phyloP scores from a whole-genome alignment of 208 protist species.

The Trypanosoma grayi region DNA sequence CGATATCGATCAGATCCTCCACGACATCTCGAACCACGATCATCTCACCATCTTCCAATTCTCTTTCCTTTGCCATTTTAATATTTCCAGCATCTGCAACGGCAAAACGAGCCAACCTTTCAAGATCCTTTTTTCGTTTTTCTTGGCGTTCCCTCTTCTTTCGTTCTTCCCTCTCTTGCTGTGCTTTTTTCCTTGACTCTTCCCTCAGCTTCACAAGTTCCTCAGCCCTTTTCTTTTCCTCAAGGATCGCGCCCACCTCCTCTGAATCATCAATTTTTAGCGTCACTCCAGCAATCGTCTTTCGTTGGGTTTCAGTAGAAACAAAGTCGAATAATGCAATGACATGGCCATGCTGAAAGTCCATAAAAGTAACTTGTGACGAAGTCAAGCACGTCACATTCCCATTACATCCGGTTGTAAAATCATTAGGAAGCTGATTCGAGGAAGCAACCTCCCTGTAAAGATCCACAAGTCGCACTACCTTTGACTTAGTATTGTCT shows the following conservation, averaged over 20 bases:
- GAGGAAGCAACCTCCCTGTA: slow-evolving; percentile 14
- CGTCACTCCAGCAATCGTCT: slow-evolving; percentile 15
- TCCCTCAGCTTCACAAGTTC: slow-evolving; percentile 33
- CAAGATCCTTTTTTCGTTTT: slow-evolving; percentile 36
- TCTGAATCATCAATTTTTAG: slow-evolving; percentile 51
- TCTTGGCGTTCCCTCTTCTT: slow-evolving; percentile 36
- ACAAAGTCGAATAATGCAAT: slow-evolving; percentile 30
- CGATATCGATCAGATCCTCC: slow-evolving; percentile 46
- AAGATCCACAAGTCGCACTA: slow-evolving; percentile 13
- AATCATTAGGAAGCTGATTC: slow-evolving; percentile 16
- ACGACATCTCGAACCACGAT: slow-evolving; percentile 72
- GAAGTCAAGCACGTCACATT: slow-evolving; percentile 17
- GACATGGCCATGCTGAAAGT: slow-evolving; percentile 1
- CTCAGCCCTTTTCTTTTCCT: slow-evolving; percentile 28
- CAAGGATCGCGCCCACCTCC: slow-evolving; percentile 40
- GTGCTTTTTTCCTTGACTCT: slow-evolving; percentile 37
- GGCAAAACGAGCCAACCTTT: slow-evolving; percentile 38
- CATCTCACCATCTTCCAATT: slow-evolving; percentile 57
- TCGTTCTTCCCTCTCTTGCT: slow-evolving; percentile 34
- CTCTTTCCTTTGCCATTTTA: slow-evolving; percentile 29
- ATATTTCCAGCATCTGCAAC: slow-evolving; percentile 45
- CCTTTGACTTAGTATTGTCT: slow-evolving; percentile 7
- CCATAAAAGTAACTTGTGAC: slow-evolving; percentile 21
- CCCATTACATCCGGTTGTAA: slow-evolving; percentile 15
- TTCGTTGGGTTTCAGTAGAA: slow-evolving; percentile 10